These are phyloP conservation scores for Coemansia sp. DNA, from an alignment of 192 early-diverging fungal species.

Conservation along the genomic window DNA sequence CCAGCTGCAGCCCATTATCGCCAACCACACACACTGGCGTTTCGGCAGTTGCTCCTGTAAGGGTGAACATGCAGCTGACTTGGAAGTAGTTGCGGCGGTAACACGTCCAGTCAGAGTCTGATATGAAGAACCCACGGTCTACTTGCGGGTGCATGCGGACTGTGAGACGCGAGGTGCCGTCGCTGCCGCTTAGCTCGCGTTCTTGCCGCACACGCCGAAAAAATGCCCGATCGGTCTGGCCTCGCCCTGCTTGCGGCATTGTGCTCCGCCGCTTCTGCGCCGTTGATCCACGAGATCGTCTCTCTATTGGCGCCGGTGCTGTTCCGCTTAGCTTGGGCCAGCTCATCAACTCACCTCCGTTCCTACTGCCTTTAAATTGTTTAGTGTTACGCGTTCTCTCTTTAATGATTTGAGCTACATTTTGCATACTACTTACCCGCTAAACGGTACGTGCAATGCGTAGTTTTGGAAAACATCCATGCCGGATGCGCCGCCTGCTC, in stretches of 20 bases:
- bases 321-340: slow-evolving; percentile 22
- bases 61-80: slow-evolving; percentile 55
- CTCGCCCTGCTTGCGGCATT: slow-evolving; percentile 12
- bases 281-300: background rate
- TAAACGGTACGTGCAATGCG: slow-evolving; percentile 30
- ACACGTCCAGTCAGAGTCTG: slow-evolving; percentile 89
- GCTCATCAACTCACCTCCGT: slow-evolving; percentile 13
- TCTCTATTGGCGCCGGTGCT: background rate
- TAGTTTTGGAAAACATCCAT: slow-evolving; percentile 30
- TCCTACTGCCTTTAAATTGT: background rate
- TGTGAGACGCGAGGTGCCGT: slow-evolving; percentile 59
- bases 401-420: background rate
- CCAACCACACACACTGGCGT: slow-evolving; percentile 59
- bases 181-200: slow-evolving; percentile 65
- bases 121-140: slow-evolving; percentile 90
- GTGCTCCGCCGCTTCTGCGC: slow-evolving; percentile 22
- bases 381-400: background rate
- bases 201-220: slow-evolving; percentile 68
- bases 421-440: slow-evolving; percentile 11
- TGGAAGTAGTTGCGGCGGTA: slow-evolving; percentile 96
- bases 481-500: background rate
- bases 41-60: slow-evolving; percentile 39
- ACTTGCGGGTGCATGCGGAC: slow-evolving; percentile 73
- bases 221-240: slow-evolving; percentile 40
- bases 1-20: slow-evolving; percentile 51